phyloP scores from a whole-genome alignment of 768 basidiomycete species.

The Agrocybe chaxingu region DNA sequence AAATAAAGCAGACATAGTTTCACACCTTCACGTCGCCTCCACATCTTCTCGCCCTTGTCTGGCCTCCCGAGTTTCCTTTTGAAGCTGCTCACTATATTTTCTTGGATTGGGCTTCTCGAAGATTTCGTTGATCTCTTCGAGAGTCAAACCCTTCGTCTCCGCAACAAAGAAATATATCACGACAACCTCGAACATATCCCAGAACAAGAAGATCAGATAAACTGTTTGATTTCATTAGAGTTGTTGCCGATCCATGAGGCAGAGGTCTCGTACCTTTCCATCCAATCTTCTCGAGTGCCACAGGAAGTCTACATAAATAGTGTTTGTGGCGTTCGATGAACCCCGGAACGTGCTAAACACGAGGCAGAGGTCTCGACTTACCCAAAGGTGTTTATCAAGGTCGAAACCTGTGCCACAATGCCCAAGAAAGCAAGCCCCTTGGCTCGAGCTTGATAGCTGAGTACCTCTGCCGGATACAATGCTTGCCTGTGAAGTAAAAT shows the following conservation, averaged over 20 bases:
- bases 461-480: constrained; percentile 51
- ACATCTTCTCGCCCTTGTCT: constrained; percentile 8
- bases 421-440: constrained; percentile 52
- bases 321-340: background rate
- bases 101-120: constrained; percentile 41
- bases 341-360: background rate
- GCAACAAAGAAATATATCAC: constrained; percentile 47
- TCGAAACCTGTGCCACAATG: constrained; percentile 37
- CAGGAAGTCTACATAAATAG: constrained; percentile 32
- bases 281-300: constrained; percentile 38
- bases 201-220: constrained; percentile 46
- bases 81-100: constrained; percentile 29
- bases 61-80: constrained; percentile 14
- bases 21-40: background rate
- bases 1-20: background rate
- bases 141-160: constrained; percentile 48
- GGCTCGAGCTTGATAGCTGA: constrained; percentile 46
- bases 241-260: background rate
- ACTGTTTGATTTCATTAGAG: constrained; percentile 25
- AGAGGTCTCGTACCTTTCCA: constrained; percentile 40
- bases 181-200: constrained; percentile 45
- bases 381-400: constrained; percentile 51
- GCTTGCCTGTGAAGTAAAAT: constrained; percentile 36
- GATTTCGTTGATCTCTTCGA: constrained; percentile 49
- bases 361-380: constrained; percentile 15